Base-by-base conservation (phyloP, 768 basidiomycete species). In the Naganishia onofrii region DNA sequence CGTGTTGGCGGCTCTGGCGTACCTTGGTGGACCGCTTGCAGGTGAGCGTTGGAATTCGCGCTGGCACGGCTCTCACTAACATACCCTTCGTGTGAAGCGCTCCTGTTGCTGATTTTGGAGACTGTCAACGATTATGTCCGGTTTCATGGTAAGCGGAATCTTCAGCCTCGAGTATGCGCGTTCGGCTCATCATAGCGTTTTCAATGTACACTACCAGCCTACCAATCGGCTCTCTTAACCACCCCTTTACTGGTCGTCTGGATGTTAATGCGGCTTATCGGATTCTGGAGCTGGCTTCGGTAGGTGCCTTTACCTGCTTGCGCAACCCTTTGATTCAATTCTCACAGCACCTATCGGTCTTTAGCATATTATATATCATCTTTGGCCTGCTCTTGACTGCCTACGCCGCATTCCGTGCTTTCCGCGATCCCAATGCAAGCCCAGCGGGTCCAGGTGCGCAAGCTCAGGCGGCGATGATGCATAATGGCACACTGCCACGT, bases 81-180 rank as follows among this genome's bases (percentile, higher is more conserved):
- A 3, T 15, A 15, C 1, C 31, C 23, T 19, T 68, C 28, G 7
- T 52, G 36, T 56, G 28, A 68, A 90, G 90, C 90, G 2, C 80
- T 91, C 34, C 31, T 83, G 0, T 79, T 90, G 36, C 84, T 91
- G 12, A 84, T 90, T n/a, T 72, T 87, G n/a, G 90, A 91, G 80
- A 91, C 87, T 12, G 85, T 86, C 71, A 89, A 89, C 74, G 88
- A 90, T 79, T 88, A 86, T 72, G 86, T 90, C 69, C 87, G 90
- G 66, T 91, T 90, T 77, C 89, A 90, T 77, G 88, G 89, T 89
- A 65, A 75, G 85, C 76, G 58, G 13, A 9, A 19, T 1, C 19
- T 21, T 1, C 26, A 12, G 8, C 3, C 12, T 15, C 2, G 13
- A 32, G 26, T 6, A 63, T 38, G 4, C 13, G 4, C 58, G 10